Percentiles rank a stretch among this genome's conserved stretches.
Conservation (phyloP, 305 asterid species). For the Solanum hybrid region DNA sequence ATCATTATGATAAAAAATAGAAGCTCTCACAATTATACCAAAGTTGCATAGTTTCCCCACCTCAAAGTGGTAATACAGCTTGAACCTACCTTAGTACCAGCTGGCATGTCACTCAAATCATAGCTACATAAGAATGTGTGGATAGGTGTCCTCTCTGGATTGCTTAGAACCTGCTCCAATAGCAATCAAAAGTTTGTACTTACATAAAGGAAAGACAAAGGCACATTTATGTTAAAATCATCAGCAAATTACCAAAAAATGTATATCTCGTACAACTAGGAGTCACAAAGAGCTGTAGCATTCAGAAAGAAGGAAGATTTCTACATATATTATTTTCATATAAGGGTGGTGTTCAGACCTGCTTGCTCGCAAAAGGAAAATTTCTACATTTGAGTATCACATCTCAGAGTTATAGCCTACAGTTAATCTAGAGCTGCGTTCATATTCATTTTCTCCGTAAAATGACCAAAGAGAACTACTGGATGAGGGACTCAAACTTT, state of each 20-base stretch:
- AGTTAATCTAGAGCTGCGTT: background rate
- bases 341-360: background rate
- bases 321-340: background rate
- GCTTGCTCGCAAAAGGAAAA: background rate
- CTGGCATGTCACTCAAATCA: conserved; percentile 93
- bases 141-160: conserved; percentile 87
- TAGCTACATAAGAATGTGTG: conserved; percentile 87
- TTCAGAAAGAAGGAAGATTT: background rate
- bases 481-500: background rate
- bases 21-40: background rate
- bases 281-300: background rate
- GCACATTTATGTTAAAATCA: background rate
- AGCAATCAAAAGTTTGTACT: background rate
- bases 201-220: background rate
- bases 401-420: background rate
- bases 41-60: background rate
- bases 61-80: conserved; percentile 5
- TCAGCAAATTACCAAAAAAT: background rate
- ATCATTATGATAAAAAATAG: background rate
- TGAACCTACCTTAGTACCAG: conserved; percentile 71
- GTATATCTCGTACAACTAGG: background rate
- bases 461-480: background rate
- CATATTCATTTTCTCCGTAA: background rate
- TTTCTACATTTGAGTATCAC: background rate
- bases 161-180: conserved; percentile 63